Evolutionary conservation across 345 rosid genomes (phyloP), one percentile per base, ranked within the genome.

Genomic region (Populus davidiana): DNA sequence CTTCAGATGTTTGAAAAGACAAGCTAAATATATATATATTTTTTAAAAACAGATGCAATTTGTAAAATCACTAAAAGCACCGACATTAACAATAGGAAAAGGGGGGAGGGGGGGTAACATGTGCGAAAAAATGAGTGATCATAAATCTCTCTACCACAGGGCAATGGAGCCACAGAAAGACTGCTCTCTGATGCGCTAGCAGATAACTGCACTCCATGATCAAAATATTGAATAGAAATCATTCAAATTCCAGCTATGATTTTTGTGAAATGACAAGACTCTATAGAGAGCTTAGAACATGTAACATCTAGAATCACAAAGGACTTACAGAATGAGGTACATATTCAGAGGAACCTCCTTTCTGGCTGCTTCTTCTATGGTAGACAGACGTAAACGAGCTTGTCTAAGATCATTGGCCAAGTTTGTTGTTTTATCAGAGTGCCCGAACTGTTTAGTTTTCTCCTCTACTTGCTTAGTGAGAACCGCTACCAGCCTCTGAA

Each of bases 241-340:
- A 59, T 59, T 59, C 29, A 23, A n/a, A 59, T 59, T 59, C 63
- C 29, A 59, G 63, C 29, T 47, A 47, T 47, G 7, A 21, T 33
- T 67, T 33, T 67, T 21, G 36, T 20, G 11, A 41, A 39, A 39
- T 39, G 27, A 39, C 16, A 43, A 68, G 47, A 25, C 35, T 27
- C 38, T 54, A 31, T 6, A 67, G 17, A 27, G 54, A 21, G 61
- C 25, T 17, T 13, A 67, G 36, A 72, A 6, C 23, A 25, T 29
- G 56, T 54, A 36, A 27, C 8, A 39, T 65, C 35, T 44, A 36
- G 29, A 74, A 63, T 71, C 8, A 31, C 35, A 71, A 59, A n/a
- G 13, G 35, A 92, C 99, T 96, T 88, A 96, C 99, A 96, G 75
- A 80, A 96, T 93, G 47, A 86, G 93, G 89, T 92, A 94, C 91